Evolutionary conservation across 257 asterid genomes (phyloP), one percentile per base, ranked within the genome.

Genomic region (Nicotiana attenuata): DNA sequence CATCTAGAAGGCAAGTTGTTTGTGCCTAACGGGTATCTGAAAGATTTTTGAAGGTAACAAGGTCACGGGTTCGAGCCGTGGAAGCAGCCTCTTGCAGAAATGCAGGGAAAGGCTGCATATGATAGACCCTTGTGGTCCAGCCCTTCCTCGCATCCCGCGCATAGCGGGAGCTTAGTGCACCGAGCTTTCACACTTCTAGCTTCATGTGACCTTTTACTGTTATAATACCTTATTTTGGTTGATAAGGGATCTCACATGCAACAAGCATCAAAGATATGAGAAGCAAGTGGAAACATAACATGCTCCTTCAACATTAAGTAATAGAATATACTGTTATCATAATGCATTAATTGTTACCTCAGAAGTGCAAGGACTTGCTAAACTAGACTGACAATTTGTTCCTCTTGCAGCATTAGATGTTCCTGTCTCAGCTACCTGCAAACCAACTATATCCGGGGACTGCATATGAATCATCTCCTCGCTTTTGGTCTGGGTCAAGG

Each of bases 401-500:
- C 63, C 82, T 55, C 84, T 75, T 65, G 85, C 65, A 65, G 84
- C 63, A 77, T 56, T 59, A 31, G 86, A 85, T 78, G 77, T 53
- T 65, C 86, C 41, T 65, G 35, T 85, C 83, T 84, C 65, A 28
- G 86, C 66, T 76, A 68, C 26, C 53, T 78, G 78, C 35, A 81
- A 80, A 82, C 81, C 87, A 56, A 80, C 47, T 55, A 20, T 80
- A 80, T 84, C 90, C 81, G 16, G 86, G 1, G 80, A 75, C 7
- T 79, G 85, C 83, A 26, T 47, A 83, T 81, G 84, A 53, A 76
- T 82, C 63, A 60, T 78, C 78, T 84, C 90, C 77, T 83, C 87
- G 50, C 85, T 88, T 85, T 89, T 90, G 35, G 85, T 92, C 97
- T 93, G 89, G 63, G 76, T 82, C 82, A 87, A 85, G 64, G 76